phyloP scores from a whole-genome alignment of 1,284 basidiomycete genomes.

The Volvariella volvacea region DNA sequence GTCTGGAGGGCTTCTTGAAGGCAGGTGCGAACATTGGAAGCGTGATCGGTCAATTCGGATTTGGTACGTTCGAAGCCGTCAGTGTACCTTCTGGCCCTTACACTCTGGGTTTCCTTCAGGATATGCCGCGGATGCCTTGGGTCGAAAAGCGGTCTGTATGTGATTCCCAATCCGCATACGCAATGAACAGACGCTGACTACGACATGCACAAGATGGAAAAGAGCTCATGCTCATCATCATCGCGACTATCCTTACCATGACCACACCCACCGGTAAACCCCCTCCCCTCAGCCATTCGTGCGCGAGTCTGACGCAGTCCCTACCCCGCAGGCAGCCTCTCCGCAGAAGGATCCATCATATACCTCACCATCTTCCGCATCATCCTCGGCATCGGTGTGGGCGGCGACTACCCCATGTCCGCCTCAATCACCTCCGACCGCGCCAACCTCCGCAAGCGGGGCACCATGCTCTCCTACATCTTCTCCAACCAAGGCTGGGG shows the following conservation, averaged over 20 bases:
- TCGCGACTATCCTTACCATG: constrained; percentile 60
- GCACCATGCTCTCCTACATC: constrained; percentile 69
- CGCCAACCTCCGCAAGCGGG: constrained; percentile 61
- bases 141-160: too few species aligned
- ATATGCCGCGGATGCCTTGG: constrained; percentile 58
- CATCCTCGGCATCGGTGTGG: constrained; percentile 69
- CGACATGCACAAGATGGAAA: constrained; percentile 46
- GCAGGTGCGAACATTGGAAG: constrained; percentile 68
- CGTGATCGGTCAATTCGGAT: constrained; percentile 69
- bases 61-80: constrained; percentile 31
- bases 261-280: constrained; percentile 28
- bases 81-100: background rate
- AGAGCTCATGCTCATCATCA: constrained; percentile 73
- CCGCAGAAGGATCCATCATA: constrained; percentile 42
- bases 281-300: too few species aligned
- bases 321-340: constrained; percentile 14
- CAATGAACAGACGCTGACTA: too few species aligned
- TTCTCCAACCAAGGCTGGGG: constrained; percentile 78
- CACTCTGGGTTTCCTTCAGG: constrained; percentile 8
- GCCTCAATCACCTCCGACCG: constrained; percentile 69
- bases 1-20: constrained; percentile 60
- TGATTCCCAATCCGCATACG: too few species aligned
- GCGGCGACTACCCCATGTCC: constrained; percentile 81
- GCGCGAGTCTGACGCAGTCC: too few species aligned
- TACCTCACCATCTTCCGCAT: constrained; percentile 65